phyloP scores from a whole-genome alignment of 345 rosid species.

The Alliaria petiolata region DNA sequence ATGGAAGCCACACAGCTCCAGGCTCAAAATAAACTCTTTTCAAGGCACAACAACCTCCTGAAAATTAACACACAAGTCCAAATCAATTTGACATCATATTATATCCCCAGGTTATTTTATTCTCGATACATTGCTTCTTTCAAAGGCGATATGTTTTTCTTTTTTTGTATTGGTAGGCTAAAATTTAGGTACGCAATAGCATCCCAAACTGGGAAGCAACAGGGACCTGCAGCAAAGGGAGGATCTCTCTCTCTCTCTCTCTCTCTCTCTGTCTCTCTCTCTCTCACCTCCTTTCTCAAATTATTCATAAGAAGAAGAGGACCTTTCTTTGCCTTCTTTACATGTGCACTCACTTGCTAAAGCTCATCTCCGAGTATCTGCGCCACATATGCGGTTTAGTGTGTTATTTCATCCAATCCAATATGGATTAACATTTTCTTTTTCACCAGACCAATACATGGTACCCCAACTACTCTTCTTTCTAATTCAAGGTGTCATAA shows the following conservation, averaged over 20 bases:
- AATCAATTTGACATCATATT: neutral
- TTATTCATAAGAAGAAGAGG: neutral
- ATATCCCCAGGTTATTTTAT: neutral
- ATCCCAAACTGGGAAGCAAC: conserved; percentile 23
- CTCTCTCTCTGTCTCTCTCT: neutral
- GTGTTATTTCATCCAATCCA: neutral
- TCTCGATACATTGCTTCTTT: neutral
- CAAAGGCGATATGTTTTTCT: too few species aligned
- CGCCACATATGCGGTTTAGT: neutral
- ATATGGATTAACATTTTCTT: neutral
- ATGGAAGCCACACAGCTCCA: neutral
- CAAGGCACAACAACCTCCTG: neutral
- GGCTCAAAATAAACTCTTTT: neutral
- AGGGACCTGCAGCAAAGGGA: conserved; percentile 8
- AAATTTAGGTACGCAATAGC: conserved; percentile 1
- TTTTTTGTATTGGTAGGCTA: neutral
- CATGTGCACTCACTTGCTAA: conserved; percentile 25
- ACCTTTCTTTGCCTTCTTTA: conserved; percentile 2
- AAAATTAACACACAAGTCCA: neutral
- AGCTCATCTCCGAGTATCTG: conserved; percentile 40
- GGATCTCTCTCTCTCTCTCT: neutral
- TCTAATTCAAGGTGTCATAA: neutral
- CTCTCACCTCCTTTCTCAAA: neutral
- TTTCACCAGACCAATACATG: neutral
- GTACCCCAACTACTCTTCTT: neutral